Evolutionary conservation across 768 basidiomycete genomes (phyloP).

Genomic region (Kwoniella newhampshirensis): DNA sequence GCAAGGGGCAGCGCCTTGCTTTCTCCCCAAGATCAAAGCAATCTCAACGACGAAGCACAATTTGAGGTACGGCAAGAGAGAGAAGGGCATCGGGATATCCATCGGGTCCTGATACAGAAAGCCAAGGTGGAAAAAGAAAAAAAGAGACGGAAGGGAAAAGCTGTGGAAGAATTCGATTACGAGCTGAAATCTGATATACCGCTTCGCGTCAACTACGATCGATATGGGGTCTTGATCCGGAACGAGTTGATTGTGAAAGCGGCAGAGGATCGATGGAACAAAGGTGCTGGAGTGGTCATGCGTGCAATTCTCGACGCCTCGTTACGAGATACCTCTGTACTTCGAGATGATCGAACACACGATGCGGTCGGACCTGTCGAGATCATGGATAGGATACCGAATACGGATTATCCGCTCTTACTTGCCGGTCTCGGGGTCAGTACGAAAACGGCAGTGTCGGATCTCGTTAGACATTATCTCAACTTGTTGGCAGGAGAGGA

Average conservation of each 20-base stretch:
- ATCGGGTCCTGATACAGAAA: constrained; percentile 25
- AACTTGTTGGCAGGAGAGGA: constrained; percentile 40
- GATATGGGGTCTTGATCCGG: constrained; percentile 80
- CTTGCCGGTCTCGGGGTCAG: constrained; percentile 24
- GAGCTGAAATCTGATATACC: constrained; percentile 64
- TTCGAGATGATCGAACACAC: constrained; percentile 22
- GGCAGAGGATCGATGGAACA: constrained; percentile 76
- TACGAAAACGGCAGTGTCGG: constrained; percentile 22
- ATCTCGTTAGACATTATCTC: constrained; percentile 34
- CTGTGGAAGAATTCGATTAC: constrained; percentile 29
- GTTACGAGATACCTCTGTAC: constrained; percentile 25
- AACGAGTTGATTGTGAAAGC: constrained; percentile 78
- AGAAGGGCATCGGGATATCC: constrained; percentile 19
- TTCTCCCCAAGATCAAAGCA: constrained; percentile 15
- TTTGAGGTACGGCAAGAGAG: constrained; percentile 26
- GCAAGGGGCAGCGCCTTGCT: constrained; percentile 16
- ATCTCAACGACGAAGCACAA: constrained; percentile 14
- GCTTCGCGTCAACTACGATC: constrained; percentile 85
- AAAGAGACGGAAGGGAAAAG: constrained; percentile 51
- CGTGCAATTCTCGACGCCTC: constrained; percentile 70
- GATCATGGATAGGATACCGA: constrained; percentile 32
- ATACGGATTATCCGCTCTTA: constrained; percentile 20
- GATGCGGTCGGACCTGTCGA: constrained; percentile 27
- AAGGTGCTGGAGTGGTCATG: constrained; percentile 68
- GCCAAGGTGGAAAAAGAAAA: constrained; percentile 26